A percentile compares a stretch with the other conserved stretches of the same genome.
Conservation (phyloP, 164 flowering plant genomes). For the Nymphaea thermarum region DNA sequence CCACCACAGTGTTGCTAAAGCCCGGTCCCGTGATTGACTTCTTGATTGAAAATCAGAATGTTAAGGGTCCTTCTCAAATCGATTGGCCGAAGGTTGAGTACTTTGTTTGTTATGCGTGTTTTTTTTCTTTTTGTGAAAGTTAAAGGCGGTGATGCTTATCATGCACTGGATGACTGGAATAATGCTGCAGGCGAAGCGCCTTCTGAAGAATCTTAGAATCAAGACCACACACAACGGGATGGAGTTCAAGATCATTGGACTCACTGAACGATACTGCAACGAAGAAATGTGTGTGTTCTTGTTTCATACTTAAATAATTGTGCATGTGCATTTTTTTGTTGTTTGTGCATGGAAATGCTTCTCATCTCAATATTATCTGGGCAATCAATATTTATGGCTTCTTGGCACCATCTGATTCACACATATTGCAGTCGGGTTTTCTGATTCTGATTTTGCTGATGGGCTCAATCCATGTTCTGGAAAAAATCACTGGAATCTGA, state of each 20-base stretch:
- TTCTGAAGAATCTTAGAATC: slow-evolving; percentile 67
- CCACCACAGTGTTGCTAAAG: slow-evolving; percentile 79
- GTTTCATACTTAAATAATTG: background rate
- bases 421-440: too few species aligned
- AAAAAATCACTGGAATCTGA: too few species aligned
- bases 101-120: background rate
- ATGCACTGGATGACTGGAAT: too few species aligned
- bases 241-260: slow-evolving; percentile 74
- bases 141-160: too few species aligned
- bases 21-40: slow-evolving; percentile 90
- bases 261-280: slow-evolving; percentile 62
- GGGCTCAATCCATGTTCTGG: too few species aligned
- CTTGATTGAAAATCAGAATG: slow-evolving; percentile 66
- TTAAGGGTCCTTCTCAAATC: slow-evolving; percentile 35
- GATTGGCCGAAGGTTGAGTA: slow-evolving; percentile 73
- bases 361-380: too few species aligned
- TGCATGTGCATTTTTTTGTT: too few species aligned
- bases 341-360: too few species aligned
- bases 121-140: too few species aligned
- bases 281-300: slow-evolving; percentile 39
- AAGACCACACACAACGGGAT: slow-evolving; percentile 30
- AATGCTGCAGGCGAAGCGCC: slow-evolving; percentile 46
- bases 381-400: background rate
- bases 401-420: background rate
- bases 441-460: too few species aligned